Conservation (phyloP, 2,329 filamentous ascomycete species). For the Colletotrichum lentis region DNA sequence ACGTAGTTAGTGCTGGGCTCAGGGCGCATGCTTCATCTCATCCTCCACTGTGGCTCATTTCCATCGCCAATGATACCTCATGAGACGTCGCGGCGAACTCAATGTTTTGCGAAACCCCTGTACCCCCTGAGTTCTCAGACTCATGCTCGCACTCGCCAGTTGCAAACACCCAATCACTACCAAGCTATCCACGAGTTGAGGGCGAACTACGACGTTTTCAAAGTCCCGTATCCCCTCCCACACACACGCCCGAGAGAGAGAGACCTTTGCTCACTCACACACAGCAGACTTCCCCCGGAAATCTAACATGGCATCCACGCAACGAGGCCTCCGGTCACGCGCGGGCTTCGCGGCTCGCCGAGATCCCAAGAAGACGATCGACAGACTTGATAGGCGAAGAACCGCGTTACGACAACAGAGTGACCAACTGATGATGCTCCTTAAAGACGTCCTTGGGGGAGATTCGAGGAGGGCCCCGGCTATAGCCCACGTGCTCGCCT, state of each 20-base stretch:
- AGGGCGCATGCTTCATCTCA: not conserved
- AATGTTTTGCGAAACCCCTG: conserved; percentile 7
- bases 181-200: not conserved
- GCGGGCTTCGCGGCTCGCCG: too few species aligned
- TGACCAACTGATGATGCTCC: too few species aligned
- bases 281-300: not conserved
- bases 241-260: not conserved
- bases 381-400: too few species aligned
- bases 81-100: conserved; percentile 34
- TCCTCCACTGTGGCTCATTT: conserved; percentile 17
- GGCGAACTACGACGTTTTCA: not conserved
- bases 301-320: not conserved
- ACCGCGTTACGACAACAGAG: too few species aligned
- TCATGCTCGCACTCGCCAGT: not conserved
- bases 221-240: too few species aligned
- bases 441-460: too few species aligned
- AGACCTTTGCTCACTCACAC: conserved; percentile 10
- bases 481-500: too few species aligned
- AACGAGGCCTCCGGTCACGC: not conserved
- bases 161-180: too few species aligned
- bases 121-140: conserved; percentile 6
- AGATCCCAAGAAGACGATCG: too few species aligned
- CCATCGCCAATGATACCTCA: conserved; percentile 28
- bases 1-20: not conserved
- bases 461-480: too few species aligned